Evolutionary conservation across 345 rosid genomes (phyloP), one percentile per base, ranked within the genome.

Genomic region (Xanthoceras sorbifolium): DNA sequence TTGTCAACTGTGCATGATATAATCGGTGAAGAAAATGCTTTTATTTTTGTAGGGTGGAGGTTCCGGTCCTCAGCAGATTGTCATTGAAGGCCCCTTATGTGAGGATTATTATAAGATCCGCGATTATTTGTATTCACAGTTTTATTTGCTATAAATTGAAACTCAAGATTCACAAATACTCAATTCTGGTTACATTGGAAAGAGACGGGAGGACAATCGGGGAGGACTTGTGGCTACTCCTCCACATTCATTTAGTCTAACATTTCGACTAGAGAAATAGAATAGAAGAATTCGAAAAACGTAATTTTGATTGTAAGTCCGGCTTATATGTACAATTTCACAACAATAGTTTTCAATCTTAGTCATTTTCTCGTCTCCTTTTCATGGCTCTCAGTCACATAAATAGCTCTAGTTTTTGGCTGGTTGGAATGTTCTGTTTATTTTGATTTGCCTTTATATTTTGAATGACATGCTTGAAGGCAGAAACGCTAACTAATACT

Each of bases 81-180:
- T 93, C 63, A 87, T 96, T 3, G 99, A 96, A 84, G 99, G 99
- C 54, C 99, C 99, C 0, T 83, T 96, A 52, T 90, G 98, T 23
- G 98, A 96, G 72, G 99, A 93, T 72, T 96, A 96, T 38, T 96
- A 93, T 44, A 90, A 92, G 85, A 93, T 96, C 69, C 85, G 98
- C 0, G 98, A 92, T 44, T 82, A 89, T 81, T 89, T 96, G 18
- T 92, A 93, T 82, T 92, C 99, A 26, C 99, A 96, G 77, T 93
- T 93, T 82, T 93, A 89, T 85, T 87, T 96, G 83, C 89, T 92
- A 22, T 95, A 82, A 73, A 38, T 73, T 42, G 28, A 48, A 48
- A 62, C 15, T 6, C 44, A n/a, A 64, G 55, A 6, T 76, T 60
- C 50, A 44, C 50, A n/a, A n/a, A n/a, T n/a, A 71, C 38, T 31